phyloP scores from a whole-genome alignment of 768 basidiomycete species.

The Sporobolomyces pararoseus region DNA sequence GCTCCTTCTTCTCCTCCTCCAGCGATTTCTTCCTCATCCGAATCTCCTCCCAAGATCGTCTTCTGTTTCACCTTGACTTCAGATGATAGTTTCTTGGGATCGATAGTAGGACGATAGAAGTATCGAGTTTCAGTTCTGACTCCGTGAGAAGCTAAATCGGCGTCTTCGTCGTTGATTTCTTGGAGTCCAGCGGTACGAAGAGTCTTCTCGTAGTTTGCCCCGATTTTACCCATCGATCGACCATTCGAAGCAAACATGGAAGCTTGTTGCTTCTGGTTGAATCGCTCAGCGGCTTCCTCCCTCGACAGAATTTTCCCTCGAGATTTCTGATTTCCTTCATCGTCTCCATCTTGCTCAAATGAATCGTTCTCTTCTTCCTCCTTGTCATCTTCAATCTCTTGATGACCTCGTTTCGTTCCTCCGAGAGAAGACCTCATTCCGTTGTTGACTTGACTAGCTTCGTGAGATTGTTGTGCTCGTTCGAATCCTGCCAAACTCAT shows the following conservation, averaged over 20 bases:
- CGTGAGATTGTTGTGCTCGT: constrained; percentile 8
- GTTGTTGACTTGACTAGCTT: constrained; percentile 8
- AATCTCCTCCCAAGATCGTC: constrained; percentile 5
- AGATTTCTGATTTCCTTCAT: constrained; percentile 45
- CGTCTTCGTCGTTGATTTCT: constrained; percentile 31
- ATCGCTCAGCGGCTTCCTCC: constrained; percentile 14
- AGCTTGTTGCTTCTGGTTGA: neutral
- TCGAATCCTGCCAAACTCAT: constrained; percentile 36
- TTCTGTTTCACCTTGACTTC: constrained; percentile 41
- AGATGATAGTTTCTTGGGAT: neutral
- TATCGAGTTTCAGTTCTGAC: constrained; percentile 3
- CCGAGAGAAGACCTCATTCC: neutral
- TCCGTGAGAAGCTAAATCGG: constrained; percentile 28
- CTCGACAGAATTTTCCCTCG: neutral
- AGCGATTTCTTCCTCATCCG: constrained; percentile 15
- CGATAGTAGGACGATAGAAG: constrained; percentile 19
- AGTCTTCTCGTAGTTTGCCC: constrained; percentile 5
- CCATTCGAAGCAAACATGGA: neutral
- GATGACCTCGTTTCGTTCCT: constrained; percentile 46
- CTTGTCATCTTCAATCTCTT: constrained; percentile 48
- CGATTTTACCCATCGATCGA: constrained; percentile 28
- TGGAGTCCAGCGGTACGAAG: constrained; percentile 16
- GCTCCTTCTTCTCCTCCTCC: neutral
- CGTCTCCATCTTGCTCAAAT: constrained; percentile 19
- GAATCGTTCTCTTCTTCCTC: constrained; percentile 47